Evolutionary conservation across 2,329 filamentous ascomycete species (phyloP), one percentile per base, ranked within the genome.

Genomic region (Bipolaris victoriae): DNA sequence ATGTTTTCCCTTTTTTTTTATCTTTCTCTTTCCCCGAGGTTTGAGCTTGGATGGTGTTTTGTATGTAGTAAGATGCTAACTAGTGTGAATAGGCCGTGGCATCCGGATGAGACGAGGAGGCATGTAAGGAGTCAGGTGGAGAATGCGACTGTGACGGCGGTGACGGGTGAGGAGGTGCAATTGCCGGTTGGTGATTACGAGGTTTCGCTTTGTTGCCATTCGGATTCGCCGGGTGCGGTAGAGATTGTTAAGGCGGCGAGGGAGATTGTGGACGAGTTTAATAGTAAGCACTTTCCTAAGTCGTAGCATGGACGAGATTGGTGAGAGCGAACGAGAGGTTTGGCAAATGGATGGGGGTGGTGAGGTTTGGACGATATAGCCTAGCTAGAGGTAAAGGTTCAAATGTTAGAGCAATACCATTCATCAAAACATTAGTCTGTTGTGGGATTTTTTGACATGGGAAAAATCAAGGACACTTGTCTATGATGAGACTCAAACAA

Each of bases 161-260:
- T 78, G 5, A 78, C 74, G 4, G 78, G 79, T 11, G 77, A 80
- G 57, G 69, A 77, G 36, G 62, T 80, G 2, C 64, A 78, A 31
- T 59, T 81, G 31, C 78, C 78, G 0, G 61, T 80, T 7, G 76
- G 76, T 15, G 72, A 78, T n/a, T 72, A 79, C 49, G 65, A 78
- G 41, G 74, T 80, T 2, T 77, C 75, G 15, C 60, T 80, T 13
- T 80, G 79, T 65, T 80, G 79, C 56, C 79, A 80, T 49, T 78
- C 76, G 2, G 79, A 80, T 55, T 78, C 76, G 16, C 79, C 79
- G 1, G 78, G 77, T 7, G 78, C 77, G 3, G 67, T 80, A 7
- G 73, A 79, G 9, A 80, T 80, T 53, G 77, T 80, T 2, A 78
- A 70, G 11, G 74, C 77, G 7, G 78, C 78, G 5, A 71, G 78